phyloP scores from a whole-genome alignment of 768 basidiomycete genomes.

The Sporobolomyces phaffii region DNA sequence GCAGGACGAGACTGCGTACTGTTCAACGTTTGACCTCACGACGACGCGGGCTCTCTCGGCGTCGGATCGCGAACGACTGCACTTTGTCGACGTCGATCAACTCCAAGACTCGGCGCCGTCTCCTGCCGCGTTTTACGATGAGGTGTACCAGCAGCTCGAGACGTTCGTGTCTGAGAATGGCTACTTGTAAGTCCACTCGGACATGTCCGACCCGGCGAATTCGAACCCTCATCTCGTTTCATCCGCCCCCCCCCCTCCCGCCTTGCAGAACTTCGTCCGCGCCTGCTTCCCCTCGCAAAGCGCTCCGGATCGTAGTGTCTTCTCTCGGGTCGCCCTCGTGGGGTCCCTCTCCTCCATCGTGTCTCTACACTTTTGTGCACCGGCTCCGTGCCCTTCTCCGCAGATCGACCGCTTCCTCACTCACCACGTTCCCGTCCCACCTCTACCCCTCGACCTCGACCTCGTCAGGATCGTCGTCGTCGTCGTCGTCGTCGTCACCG shows the following conservation, averaged over 20 bases:
- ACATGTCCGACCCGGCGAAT: not conserved
- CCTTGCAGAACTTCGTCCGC: conserved; percentile 9
- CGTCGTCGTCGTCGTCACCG: not conserved
- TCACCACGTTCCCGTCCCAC: conserved; percentile 35
- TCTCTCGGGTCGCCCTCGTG: conserved; percentile 46
- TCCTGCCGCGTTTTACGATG: not conserved
- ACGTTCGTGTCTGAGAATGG: conserved; percentile 11
- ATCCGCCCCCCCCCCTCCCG: too few species aligned
- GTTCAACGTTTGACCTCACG: conserved; percentile 67
- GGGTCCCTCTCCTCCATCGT: conserved; percentile 38
- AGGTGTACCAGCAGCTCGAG: conserved; percentile 17
- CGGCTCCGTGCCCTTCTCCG: conserved; percentile 52
- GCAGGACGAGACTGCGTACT: conserved; percentile 61
- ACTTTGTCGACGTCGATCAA: conserved; percentile 47
- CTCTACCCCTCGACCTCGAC: conserved; percentile 46
- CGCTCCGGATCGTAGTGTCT: conserved; percentile 45
- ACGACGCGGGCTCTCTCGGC: conserved; percentile 55
- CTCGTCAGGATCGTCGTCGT: not conserved
- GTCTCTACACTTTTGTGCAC: conserved; percentile 65
- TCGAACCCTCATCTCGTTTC: not conserved
- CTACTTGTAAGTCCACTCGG: conserved; percentile 1
- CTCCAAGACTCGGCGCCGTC: not conserved
- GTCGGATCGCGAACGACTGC: conserved; percentile 51
- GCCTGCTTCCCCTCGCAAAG: conserved; percentile 17
- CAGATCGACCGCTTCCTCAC: conserved; percentile 6